A percentile compares a stretch with the other conserved stretches of the same genome.
These are phyloP conservation scores for Aspergillus thermomutatus DNA, from an alignment of 2,329 filamentous ascomycete genomes.

Conservation along the genomic window DNA sequence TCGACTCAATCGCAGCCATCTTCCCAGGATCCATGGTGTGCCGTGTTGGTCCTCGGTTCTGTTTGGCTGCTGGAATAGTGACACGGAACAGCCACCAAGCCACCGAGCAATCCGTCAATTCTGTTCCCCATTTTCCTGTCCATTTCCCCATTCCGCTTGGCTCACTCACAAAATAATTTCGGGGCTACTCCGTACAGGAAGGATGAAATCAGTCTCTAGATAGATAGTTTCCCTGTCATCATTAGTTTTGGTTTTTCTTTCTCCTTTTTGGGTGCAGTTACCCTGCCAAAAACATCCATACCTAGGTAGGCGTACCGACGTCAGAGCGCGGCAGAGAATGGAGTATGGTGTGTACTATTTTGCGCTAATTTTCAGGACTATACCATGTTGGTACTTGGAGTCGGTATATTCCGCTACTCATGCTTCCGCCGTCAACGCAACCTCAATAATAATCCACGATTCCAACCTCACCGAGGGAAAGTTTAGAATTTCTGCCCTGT, in stretches of 20 bases:
- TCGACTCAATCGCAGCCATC: conserved; percentile 13
- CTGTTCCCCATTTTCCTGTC: not conserved
- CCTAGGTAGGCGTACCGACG: conserved; percentile 20
- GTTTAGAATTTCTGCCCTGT: not conserved
- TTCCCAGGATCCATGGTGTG: conserved; percentile 8
- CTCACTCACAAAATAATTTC: not conserved
- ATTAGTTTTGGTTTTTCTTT: conserved; percentile 1
- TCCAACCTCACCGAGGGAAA: too few species aligned
- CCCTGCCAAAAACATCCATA: not conserved
- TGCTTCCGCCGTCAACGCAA: not conserved
- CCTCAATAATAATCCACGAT: too few species aligned
- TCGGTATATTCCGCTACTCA: not conserved
- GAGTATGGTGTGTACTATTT: not conserved
- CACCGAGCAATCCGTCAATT: not conserved
- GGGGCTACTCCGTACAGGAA: not conserved
- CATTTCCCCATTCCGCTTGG: not conserved
- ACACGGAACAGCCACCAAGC: not conserved
- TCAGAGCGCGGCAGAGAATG: conserved; percentile 24
- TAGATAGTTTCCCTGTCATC: not conserved
- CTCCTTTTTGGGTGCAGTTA: not conserved
- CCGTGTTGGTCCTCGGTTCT: conserved; percentile 5
- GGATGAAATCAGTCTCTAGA: not conserved
- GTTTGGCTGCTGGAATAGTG: conserved; percentile 7
- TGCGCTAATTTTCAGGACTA: conserved; percentile 10
- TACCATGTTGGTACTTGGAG: not conserved